Percentiles rank a stretch among this genome's conserved stretches.
Evolutionary conservation across 805 yeast genomes (phyloP).

Genomic region (Ogataea dorogensis): DNA sequence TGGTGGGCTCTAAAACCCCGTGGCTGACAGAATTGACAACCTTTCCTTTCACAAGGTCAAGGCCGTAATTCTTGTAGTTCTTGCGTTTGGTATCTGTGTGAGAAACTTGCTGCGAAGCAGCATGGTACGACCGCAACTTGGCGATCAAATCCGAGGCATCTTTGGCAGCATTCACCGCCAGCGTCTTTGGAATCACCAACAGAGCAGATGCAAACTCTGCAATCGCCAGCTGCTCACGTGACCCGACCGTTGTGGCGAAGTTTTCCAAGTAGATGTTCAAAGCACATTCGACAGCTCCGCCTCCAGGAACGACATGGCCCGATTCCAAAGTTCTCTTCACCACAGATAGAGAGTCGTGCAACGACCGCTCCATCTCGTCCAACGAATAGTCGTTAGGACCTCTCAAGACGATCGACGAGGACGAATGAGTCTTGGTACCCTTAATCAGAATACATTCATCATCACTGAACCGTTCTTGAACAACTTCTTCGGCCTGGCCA

Average conservation of each 20-base stretch:
- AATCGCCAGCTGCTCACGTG: slow-evolving; percentile 96
- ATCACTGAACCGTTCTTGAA: slow-evolving; percentile 87
- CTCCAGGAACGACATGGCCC: slow-evolving; percentile 96
- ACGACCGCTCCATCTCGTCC: slow-evolving; percentile 98
- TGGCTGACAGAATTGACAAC: slow-evolving; percentile 78
- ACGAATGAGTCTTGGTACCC: slow-evolving; percentile 88
- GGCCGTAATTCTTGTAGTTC: slow-evolving; percentile 86
- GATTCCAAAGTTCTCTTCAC: slow-evolving; percentile 95
- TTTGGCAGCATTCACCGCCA: slow-evolving; percentile 96
- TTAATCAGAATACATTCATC: slow-evolving; percentile 93
- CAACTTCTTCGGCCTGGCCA: slow-evolving; percentile 89
- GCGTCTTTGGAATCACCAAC: slow-evolving; percentile 89
- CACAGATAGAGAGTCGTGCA: slow-evolving; percentile 91
- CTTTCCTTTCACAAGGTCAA: slow-evolving; percentile 88
- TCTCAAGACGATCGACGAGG: slow-evolving; percentile 87
- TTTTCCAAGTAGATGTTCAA: slow-evolving; percentile 91
- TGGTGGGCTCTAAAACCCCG: slow-evolving; percentile 95
- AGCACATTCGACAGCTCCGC: slow-evolving; percentile 99
- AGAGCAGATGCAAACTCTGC: slow-evolving; percentile 94
- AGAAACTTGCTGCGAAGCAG: slow-evolving; percentile 86
- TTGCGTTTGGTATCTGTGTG: slow-evolving; percentile 82
- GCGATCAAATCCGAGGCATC: slow-evolving; percentile 95
- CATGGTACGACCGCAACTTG: slow-evolving; percentile 92
- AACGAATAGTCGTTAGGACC: slow-evolving; percentile 94
- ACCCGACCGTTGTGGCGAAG: slow-evolving; percentile 96